Evolutionary conservation across 2,329 filamentous ascomycete species (phyloP), one percentile per base, ranked within the genome.

Genomic region (Alternaria triticimaculans): DNA sequence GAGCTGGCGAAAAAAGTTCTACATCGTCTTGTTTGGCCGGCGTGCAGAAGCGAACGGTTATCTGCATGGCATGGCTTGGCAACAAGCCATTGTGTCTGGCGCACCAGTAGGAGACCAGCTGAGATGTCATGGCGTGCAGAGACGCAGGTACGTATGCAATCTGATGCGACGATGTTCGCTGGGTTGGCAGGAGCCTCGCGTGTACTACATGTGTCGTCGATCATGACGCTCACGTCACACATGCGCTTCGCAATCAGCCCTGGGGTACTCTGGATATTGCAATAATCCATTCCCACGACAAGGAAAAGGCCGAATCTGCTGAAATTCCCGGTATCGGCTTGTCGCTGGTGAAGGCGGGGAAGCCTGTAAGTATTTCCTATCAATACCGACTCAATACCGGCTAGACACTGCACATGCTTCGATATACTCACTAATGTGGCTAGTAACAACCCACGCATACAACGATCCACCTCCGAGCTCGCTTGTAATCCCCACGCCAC

Each of bases 31-130:
- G 70, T 74, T 77, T 76, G 76, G 69, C 59, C 65, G 68, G 64
- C 66, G 61, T 73, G 65, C 71, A 75, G 64, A 65, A 50, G 70
- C 71, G 66, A 72, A 73, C 75, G 75, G 75, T 55, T 72, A 60
- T 44, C 30, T 71, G 72, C 72, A 69, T 72, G 60, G 66, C 70
- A 71, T 68, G 56, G 62, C 74, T 70, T 73, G 68, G 69, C 68
- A 64, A 18, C 55, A 63, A 64, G 60, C 60, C 37, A 53, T 58
- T 50, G 18, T 55, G 48, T 48, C 15, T 6, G 28, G 23, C 30
- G 33, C 54, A 56, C 62, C 60, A 64, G 55, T 64, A 25, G 58
- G 21, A 55, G 25, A 59, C 41, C 55, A 61, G 46, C 55, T 58
- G 49, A 64, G 64, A 61, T 67, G 54, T 53, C 64, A 49, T 66